Base-by-base conservation (phyloP, 768 basidiomycete genomes). In the Russula griseocarnosa region DNA sequence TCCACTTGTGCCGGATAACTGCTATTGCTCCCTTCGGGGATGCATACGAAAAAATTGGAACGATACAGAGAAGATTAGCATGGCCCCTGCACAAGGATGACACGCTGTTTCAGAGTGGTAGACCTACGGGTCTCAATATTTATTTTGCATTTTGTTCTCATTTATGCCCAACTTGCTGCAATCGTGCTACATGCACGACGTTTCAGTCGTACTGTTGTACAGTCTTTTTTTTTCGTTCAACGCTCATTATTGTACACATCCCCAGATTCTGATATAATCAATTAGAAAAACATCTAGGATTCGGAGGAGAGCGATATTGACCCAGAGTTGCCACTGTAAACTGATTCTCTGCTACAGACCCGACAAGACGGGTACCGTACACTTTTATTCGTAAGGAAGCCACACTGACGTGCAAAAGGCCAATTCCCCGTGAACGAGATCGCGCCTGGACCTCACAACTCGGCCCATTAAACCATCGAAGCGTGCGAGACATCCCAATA, bases 31-130 rank as follows among this genome's bases (percentile, higher is more conserved):
- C 86, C 86, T 88, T 88, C 85, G 86, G 87, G 86, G 88, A 88
- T 86, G 86, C 90, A 90, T 87, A 90, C 85, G 86, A 88, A 89
- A 93, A 93, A 92, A 90, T 94, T 94, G 92, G 91, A 94, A 94
- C 92, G 90, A 95, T 95, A 94, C 93, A 94, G 93, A 96, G 93
- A 95, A 95, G 94, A 94, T 96, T 94, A 94, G 93, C 94, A 96
- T 96, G 91, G 94, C 93, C 94, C 94, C 94, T 96, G 94, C 94
- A 95, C 93, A 97, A 95, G 94, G 93, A 95, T 95, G 94, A 94
- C 94, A 95, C 91, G 90, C 89, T 92, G 89, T 88, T 83, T 86
- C 87, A 87, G 88, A 90, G 88, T 89, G 87, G 88, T 88, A 88
- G 74, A 75, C 71, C 74, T 75, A 75, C 73, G 75, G 74, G 73